These are phyloP conservation scores for Ceratobasidium sp. DNA, from an alignment of 1,284 basidiomycete genomes.

Conservation along the genomic window DNA sequence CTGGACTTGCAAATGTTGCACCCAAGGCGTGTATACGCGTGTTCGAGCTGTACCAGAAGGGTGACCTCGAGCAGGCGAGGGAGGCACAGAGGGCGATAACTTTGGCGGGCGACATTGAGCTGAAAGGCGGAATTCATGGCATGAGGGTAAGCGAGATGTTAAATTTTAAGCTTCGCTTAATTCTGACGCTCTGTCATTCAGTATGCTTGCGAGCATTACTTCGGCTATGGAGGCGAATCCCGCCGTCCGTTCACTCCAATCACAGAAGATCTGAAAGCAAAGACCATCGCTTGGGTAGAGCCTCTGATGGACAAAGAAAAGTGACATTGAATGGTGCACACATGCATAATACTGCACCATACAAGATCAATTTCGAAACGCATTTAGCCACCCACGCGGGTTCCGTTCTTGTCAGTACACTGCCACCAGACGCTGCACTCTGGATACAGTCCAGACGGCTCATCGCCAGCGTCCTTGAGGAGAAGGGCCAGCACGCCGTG, in stretches of 20 bases:
- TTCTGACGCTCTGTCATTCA: conserved; percentile 18
- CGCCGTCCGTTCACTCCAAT: conserved; percentile 48
- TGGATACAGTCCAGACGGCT: conserved; percentile 64
- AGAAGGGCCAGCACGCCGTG: conserved; percentile 78
- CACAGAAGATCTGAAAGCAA: conserved; percentile 44
- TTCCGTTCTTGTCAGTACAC: conserved; percentile 53
- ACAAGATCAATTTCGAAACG: background rate
- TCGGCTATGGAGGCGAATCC: conserved; percentile 50
- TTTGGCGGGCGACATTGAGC: conserved; percentile 49
- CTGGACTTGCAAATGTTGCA: conserved; percentile 55
- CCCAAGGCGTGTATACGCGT: conserved; percentile 53
- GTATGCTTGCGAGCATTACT: conserved; percentile 50
- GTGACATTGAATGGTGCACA: conserved; percentile 15
- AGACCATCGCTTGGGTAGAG: conserved; percentile 45
- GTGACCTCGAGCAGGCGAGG: conserved; percentile 46
- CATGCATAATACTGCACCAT: background rate
- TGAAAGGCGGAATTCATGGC: conserved; percentile 49
- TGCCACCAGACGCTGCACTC: conserved; percentile 52
- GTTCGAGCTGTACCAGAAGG: conserved; percentile 52
- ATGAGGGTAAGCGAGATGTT: conserved; percentile 48
- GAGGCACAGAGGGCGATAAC: conserved; percentile 49
- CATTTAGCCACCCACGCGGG: conserved; percentile 48
- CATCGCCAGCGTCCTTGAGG: conserved; percentile 73
- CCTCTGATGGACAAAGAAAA: conserved; percentile 47
- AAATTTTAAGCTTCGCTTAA: background rate